phyloP scores from a whole-genome alignment of 2,329 filamentous ascomycete genomes.

The Colletotrichum cereale region DNA sequence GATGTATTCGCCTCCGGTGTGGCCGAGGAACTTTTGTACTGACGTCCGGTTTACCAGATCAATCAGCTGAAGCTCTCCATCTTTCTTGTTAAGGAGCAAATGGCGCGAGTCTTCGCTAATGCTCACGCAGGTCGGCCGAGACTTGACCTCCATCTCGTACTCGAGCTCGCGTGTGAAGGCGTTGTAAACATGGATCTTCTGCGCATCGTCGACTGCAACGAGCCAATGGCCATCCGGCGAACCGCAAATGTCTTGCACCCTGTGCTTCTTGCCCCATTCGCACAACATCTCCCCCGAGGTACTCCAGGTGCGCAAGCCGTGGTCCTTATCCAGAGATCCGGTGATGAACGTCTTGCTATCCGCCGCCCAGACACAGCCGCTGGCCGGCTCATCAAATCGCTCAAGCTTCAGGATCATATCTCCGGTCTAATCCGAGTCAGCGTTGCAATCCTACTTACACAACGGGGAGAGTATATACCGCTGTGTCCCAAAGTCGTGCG shows the following conservation, averaged over 20 bases:
- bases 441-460: neutral
- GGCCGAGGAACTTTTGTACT: slow-evolving; percentile 81
- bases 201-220: slow-evolving; percentile 79
- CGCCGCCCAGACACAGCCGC: slow-evolving; percentile 88
- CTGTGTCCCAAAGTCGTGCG: slow-evolving; percentile 81
- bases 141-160: slow-evolving; percentile 77
- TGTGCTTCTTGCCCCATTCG: slow-evolving; percentile 77
- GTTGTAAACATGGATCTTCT: slow-evolving; percentile 85
- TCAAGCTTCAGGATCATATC: slow-evolving; percentile 72
- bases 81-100: slow-evolving; percentile 84
- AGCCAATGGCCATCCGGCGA: slow-evolving; percentile 84
- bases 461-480: slow-evolving; percentile 61
- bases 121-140: slow-evolving; percentile 81
- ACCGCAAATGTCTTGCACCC: slow-evolving; percentile 87
- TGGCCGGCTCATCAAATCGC: slow-evolving; percentile 86
- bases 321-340: slow-evolving; percentile 77
- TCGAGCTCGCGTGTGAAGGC: slow-evolving; percentile 79
- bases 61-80: slow-evolving; percentile 82
- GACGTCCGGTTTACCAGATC: slow-evolving; percentile 79
- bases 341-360: slow-evolving; percentile 84
- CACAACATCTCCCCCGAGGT: slow-evolving; percentile 71
- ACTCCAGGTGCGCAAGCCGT: slow-evolving; percentile 79
- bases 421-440: slow-evolving; percentile 65
- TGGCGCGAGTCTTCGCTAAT: slow-evolving; percentile 86
- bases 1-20: slow-evolving; percentile 80